Evolutionary conservation across 345 rosid species (phyloP).

Genomic region (Salix brachista): DNA sequence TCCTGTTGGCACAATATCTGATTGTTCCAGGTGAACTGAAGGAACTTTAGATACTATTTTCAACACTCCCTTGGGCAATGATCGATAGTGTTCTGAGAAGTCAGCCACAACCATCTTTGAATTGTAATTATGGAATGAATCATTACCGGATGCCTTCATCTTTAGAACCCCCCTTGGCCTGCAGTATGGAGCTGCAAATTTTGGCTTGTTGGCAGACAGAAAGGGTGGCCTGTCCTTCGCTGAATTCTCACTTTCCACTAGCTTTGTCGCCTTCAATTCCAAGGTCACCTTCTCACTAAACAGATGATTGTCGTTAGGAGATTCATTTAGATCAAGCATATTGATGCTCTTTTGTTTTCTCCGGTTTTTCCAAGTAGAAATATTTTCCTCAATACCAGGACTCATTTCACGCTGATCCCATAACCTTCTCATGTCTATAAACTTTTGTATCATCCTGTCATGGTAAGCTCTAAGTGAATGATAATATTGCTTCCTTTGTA

Average conservation of each 20-base stretch:
- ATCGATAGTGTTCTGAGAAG: constrained; percentile 21
- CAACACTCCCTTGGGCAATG: constrained; percentile 53
- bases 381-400: constrained; percentile 32
- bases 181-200: constrained; percentile 24
- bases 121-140: constrained; percentile 25
- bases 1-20: constrained; percentile 27
- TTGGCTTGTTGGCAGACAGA: constrained; percentile 24
- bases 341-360: constrained; percentile 29
- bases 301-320: constrained; percentile 39
- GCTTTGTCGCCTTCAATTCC: constrained; percentile 27
- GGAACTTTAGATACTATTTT: constrained; percentile 47
- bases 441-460: constrained; percentile 37
- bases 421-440: constrained; percentile 40
- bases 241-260: constrained; percentile 20
- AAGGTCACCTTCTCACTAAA: constrained; percentile 27
- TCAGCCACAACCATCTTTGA: constrained; percentile 23
- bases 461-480: constrained; percentile 50
- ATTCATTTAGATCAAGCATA: constrained; percentile 54
- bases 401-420: constrained; percentile 40
- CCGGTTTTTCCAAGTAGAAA: constrained; percentile 43
- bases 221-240: constrained; percentile 15
- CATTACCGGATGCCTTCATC: constrained; percentile 30
- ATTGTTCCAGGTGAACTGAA: constrained; percentile 26
- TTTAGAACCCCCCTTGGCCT: constrained; percentile 40
- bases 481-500: constrained; percentile 45